Evolutionary conservation across 306 rosid genomes (phyloP).

Genomic region (Cicer arietinum): DNA sequence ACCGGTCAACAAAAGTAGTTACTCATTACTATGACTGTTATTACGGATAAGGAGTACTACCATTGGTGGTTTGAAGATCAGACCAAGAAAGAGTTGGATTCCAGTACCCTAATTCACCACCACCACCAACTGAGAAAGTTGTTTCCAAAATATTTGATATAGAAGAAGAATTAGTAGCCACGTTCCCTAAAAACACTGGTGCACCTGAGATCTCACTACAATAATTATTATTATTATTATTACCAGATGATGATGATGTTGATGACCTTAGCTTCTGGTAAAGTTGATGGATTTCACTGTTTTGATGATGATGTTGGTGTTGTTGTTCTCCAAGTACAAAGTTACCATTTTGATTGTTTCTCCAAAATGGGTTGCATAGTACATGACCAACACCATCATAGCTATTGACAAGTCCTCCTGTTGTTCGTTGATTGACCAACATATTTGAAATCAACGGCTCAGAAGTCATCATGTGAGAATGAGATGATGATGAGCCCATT

Average conservation of each 20-base stretch:
- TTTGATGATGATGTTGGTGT: conserved; percentile 42
- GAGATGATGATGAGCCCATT: conserved; percentile 49
- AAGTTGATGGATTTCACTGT: conserved; percentile 73
- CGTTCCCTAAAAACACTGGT: conserved; percentile 55
- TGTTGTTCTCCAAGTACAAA: conserved; percentile 49
- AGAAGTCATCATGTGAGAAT: conserved; percentile 55
- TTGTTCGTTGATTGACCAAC: conserved; percentile 42
- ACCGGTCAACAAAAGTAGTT: conserved; percentile 22
- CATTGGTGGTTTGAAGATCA: conserved; percentile 82
- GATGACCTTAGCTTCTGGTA: conserved; percentile 63
- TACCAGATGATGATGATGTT: conserved; percentile 55
- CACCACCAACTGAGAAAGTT: conserved; percentile 53
- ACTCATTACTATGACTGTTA: conserved; percentile 30
- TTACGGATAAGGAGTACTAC: conserved; percentile 64
- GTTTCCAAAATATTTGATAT: conserved; percentile 67
- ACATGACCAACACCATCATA: conserved; percentile 63
- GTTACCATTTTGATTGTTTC: conserved; percentile 53
- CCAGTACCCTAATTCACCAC: conserved; percentile 84
- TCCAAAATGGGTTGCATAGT: conserved; percentile 73
- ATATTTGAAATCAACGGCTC: conserved; percentile 49
- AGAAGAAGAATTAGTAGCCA: conserved; percentile 58
- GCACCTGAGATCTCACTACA: conserved; percentile 44
- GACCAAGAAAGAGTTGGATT: conserved; percentile 73
- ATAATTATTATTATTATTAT: conserved; percentile 45
- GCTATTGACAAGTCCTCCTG: conserved; percentile 1